These are phyloP conservation scores for Brassica hybrid DNA, from an alignment of 441 rosid genomes.

Conservation along the genomic window DNA sequence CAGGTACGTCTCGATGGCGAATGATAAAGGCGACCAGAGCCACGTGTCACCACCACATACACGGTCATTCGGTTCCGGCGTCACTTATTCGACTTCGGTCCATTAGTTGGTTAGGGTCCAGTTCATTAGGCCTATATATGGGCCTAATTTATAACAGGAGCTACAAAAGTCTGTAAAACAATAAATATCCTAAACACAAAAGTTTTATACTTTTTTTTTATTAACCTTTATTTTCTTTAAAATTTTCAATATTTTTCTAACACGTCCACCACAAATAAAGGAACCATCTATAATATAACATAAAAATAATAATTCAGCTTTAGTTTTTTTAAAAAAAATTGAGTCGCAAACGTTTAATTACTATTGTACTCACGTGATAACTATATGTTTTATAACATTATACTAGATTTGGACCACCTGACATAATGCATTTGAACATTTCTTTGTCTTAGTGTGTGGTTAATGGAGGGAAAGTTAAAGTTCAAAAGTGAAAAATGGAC, in stretches of 20 bases:
- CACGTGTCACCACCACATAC: neutral
- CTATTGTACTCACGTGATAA: conserved; percentile 33
- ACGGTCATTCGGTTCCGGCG: neutral
- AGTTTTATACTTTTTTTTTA: neutral
- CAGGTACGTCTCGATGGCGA: neutral
- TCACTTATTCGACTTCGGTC: neutral
- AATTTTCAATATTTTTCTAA: conserved; percentile 48
- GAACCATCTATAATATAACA: conserved; percentile 11
- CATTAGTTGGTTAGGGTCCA: conserved; percentile 8
- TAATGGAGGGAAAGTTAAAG: conserved; percentile 32
- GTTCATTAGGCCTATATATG: conserved; percentile 59
- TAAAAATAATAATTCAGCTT: neutral
- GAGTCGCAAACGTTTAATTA: conserved; percentile 1
- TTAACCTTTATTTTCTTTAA: conserved; percentile 6
- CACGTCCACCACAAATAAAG: conserved; percentile 18
- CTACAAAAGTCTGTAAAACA: neutral
- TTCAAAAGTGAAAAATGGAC: conserved; percentile 27
- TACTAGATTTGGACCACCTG: conserved; percentile 28
- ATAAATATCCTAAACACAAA: neutral
- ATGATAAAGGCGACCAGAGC: neutral
- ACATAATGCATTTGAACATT: conserved; percentile 13
- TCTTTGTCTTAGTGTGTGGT: conserved; percentile 8
- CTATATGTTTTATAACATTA: neutral
- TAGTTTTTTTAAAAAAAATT: too few species aligned
- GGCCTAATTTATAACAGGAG: neutral